phyloP scores from a whole-genome alignment of 1,284 basidiomycete species.

The Chalciporus sp. region DNA sequence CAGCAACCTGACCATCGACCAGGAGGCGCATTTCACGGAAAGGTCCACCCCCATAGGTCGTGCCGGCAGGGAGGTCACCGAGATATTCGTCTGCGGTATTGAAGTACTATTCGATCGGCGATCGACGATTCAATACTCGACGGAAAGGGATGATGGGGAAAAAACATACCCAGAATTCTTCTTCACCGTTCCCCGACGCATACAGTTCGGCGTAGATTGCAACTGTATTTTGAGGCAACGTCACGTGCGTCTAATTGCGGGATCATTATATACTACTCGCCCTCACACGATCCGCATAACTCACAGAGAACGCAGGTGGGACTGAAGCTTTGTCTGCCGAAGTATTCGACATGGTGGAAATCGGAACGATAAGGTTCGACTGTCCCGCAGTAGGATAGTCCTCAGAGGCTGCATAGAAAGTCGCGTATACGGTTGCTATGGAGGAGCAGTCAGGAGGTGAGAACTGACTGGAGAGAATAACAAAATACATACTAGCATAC shows the following conservation, averaged over 20 bases:
- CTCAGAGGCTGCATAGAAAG: constrained; percentile 64
- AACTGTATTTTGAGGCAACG: constrained; percentile 67
- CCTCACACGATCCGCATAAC: constrained; percentile 18
- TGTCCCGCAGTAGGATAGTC: constrained; percentile 58
- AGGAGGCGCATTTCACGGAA: constrained; percentile 80
- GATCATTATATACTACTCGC: neutral
- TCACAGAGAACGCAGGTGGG: constrained; percentile 70
- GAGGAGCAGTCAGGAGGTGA: neutral
- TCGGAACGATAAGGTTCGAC: constrained; percentile 66
- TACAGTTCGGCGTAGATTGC: constrained; percentile 71
- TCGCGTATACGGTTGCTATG: constrained; percentile 66
- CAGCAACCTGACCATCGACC: constrained; percentile 76
- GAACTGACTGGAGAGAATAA: neutral
- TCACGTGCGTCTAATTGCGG: constrained; percentile 58
- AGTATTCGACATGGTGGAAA: constrained; percentile 62
- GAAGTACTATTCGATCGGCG: constrained; percentile 65
- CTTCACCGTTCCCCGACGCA: constrained; percentile 71
- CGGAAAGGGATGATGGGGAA: constrained; percentile 3
- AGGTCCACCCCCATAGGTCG: constrained; percentile 62
- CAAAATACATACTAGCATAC: constrained; percentile 58
- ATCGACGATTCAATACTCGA: neutral
- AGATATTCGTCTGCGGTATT: constrained; percentile 68
- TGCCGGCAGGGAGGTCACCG: constrained; percentile 52
- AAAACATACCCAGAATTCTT: constrained; percentile 73
- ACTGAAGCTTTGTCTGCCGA: constrained; percentile 72